Conservation (phyloP, 371 early-diverging fungal genomes). For the Haplosporangium sp. region DNA sequence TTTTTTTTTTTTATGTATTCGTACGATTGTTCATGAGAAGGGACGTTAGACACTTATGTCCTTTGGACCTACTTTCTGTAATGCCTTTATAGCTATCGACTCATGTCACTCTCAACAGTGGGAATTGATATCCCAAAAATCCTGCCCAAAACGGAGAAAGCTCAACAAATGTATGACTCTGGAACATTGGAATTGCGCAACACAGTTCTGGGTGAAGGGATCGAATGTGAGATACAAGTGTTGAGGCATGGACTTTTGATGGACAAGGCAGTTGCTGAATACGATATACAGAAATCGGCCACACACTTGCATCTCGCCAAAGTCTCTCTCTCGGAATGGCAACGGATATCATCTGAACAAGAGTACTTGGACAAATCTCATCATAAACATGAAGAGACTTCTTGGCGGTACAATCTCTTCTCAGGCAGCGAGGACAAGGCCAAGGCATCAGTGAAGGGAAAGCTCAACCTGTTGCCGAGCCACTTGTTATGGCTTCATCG, state of each 20-base stretch:
- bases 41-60: neutral
- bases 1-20: neutral
- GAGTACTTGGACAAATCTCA: constrained; percentile 60
- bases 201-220: constrained; percentile 58
- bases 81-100: constrained; percentile 48
- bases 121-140: constrained; percentile 34
- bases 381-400: constrained; percentile 52
- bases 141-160: constrained; percentile 32
- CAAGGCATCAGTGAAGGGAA: constrained; percentile 13
- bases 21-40: neutral
- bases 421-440: constrained; percentile 17
- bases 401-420: constrained; percentile 53
- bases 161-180: constrained; percentile 13
- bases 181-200: constrained; percentile 39
- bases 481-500: constrained; percentile 67
- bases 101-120: constrained; percentile 47
- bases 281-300: constrained; percentile 68
- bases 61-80: neutral
- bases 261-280: constrained; percentile 60
- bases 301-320: constrained; percentile 61
- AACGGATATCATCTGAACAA: constrained; percentile 59
- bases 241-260: constrained; percentile 58
- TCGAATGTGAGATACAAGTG: constrained; percentile 61
- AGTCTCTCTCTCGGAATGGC: constrained; percentile 64
- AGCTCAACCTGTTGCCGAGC: constrained; percentile 57